Evolutionary conservation across 2,329 filamentous ascomycete species (phyloP).

Genomic region (Aureobasidium leucospermi): DNA sequence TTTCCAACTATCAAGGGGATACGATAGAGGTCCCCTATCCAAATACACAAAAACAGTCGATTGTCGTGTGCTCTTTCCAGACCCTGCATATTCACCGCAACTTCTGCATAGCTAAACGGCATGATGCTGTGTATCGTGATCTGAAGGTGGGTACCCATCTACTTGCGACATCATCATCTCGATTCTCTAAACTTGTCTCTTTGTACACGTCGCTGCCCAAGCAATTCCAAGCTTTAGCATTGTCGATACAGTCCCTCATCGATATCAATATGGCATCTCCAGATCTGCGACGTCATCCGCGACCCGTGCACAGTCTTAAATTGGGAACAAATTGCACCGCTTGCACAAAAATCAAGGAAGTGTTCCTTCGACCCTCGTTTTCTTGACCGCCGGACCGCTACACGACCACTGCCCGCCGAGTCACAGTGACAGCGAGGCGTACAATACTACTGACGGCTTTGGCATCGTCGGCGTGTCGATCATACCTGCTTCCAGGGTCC

Average conservation of each 20-base stretch:
- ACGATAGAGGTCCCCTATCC: not conserved
- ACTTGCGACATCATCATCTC: not conserved
- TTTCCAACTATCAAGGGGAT: not conserved
- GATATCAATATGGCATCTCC: not conserved
- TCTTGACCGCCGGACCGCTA: not conserved
- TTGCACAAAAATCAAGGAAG: conserved; percentile 1
- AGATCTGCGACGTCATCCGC: conserved; percentile 5
- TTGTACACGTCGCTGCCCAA: not conserved
- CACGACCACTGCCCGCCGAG: not conserved
- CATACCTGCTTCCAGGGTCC: not conserved
- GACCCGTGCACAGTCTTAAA: not conserved
- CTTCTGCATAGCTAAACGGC: not conserved
- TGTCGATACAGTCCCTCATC: not conserved
- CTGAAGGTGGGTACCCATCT: not conserved
- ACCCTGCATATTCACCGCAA: not conserved
- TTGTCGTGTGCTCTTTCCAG: not conserved
- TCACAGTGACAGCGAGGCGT: conserved; percentile 4
- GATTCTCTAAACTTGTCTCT: not conserved
- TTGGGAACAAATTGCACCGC: not conserved
- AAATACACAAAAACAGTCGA: not conserved
- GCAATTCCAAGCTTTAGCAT: not conserved
- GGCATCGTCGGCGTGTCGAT: not conserved
- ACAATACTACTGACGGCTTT: not conserved
- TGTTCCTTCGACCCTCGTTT: not conserved
- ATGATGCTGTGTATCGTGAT: not conserved